These are phyloP conservation scores for Blastocrithidia nonstop DNA, from an alignment of 208 protist species.

Conservation along the genomic window DNA sequence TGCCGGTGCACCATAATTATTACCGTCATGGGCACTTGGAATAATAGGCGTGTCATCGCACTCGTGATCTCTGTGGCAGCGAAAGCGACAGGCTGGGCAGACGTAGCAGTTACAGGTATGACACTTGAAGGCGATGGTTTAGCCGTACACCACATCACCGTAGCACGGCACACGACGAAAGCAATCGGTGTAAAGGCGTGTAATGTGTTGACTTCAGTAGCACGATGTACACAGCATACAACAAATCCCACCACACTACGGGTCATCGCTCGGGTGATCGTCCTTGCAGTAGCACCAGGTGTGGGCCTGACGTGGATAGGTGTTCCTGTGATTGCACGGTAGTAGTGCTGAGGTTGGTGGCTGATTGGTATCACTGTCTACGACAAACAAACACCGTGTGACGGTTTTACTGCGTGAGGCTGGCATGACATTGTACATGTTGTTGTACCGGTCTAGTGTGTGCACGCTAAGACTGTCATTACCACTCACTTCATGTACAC, in stretches of 20 bases:
- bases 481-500: no score
- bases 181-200: constrained; percentile 22
- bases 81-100: constrained; percentile 59
- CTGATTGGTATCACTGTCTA: constrained; percentile 41
- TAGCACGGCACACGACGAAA: constrained; percentile 62
- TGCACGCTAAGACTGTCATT: no score
- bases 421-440: no score
- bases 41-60: constrained; percentile 13
- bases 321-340: constrained; percentile 44
- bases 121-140: constrained; percentile 52
- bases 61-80: constrained; percentile 62
- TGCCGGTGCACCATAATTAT: constrained; percentile 11
- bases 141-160: constrained; percentile 53
- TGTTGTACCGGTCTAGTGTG: no score
- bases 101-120: constrained; percentile 51
- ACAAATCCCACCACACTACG: constrained; percentile 45
- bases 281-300: constrained; percentile 75
- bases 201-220: constrained; percentile 69
- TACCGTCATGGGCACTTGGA: constrained; percentile 10
- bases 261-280: constrained; percentile 27
- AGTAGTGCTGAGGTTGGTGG: constrained; percentile 26
- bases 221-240: constrained; percentile 70
- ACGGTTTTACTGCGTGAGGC: neutral
- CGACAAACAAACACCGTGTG: constrained; percentile 43
- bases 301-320: constrained; percentile 48